Percentiles rank a stretch among this genome's conserved stretches.
Evolutionary conservation across 2,329 filamentous ascomycete genomes (phyloP).

Genomic region (Raffaelea albimanens): DNA sequence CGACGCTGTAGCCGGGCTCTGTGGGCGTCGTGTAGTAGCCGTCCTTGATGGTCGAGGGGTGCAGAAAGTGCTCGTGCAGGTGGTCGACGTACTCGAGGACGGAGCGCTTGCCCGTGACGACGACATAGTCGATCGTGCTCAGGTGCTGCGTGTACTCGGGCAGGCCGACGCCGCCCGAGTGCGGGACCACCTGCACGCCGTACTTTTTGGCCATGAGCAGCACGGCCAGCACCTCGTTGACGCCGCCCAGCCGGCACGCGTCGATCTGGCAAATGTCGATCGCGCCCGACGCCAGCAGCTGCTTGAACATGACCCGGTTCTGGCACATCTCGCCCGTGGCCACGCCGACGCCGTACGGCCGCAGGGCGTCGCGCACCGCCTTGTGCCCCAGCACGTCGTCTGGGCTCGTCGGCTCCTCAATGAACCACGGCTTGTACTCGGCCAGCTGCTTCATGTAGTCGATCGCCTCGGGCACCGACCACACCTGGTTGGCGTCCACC

Average conservation of each 20-base stretch:
- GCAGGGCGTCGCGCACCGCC: conserved; percentile 70
- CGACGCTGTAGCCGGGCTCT: conserved; percentile 79
- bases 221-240: conserved; percentile 89
- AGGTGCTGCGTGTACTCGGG: conserved; percentile 93
- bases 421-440: conserved; percentile 86
- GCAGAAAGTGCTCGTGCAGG: conserved; percentile 83
- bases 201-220: conserved; percentile 75
- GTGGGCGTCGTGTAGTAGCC: conserved; percentile 82
- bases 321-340: conserved; percentile 94
- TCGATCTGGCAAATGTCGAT: conserved; percentile 88
- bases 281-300: conserved; percentile 68
- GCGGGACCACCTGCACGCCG: conserved; percentile 74
- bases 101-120: conserved; percentile 69
- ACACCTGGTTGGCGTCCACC: conserved; percentile 90
- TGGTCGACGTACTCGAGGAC: conserved; percentile 90
- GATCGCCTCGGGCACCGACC: conserved; percentile 84
- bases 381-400: conserved; percentile 87
- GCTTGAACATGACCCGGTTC: conserved; percentile 91
- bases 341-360: conserved; percentile 67
- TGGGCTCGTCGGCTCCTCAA: conserved; percentile 85
- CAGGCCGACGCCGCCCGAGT: conserved; percentile 80
- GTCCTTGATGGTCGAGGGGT: conserved; percentile 70
- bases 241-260: conserved; percentile 79
- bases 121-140: conserved; percentile 86
- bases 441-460: conserved; percentile 74